Evolutionary conservation across 441 rosid species (phyloP).

Genomic region (Populus hybrid): DNA sequence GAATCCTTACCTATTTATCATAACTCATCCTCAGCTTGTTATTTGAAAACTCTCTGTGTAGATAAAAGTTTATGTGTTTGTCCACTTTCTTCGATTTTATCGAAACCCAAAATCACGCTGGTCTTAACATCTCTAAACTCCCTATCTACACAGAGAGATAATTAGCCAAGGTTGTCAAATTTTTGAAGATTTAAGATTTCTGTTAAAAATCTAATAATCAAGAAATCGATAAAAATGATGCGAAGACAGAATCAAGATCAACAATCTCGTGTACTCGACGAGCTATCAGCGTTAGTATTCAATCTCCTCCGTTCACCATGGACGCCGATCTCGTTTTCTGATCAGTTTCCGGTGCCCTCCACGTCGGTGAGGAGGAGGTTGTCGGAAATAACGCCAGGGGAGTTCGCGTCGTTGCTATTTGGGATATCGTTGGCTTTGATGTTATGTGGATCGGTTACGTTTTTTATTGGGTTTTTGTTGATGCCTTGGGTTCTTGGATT

Average conservation of each 20-base stretch:
- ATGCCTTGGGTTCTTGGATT: constrained; percentile 95
- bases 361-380: constrained; percentile 19
- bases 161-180: background rate
- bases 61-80: constrained; percentile 34
- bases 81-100: constrained; percentile 47
- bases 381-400: constrained; percentile 56
- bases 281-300: constrained; percentile 62
- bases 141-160: background rate
- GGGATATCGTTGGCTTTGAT: constrained; percentile 75
- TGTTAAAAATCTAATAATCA: background rate
- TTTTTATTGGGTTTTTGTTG: constrained; percentile 84
- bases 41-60: background rate
- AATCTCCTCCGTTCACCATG: constrained; percentile 66
- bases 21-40: background rate
- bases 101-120: constrained; percentile 14
- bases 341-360: constrained; percentile 23
- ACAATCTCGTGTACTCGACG: constrained; percentile 55
- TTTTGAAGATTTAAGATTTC: background rate
- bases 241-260: constrained; percentile 46
- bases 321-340: constrained; percentile 41
- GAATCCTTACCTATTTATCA: background rate
- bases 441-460: constrained; percentile 91
- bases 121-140: background rate
- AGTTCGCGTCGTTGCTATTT: constrained; percentile 72
- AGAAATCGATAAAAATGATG: constrained; percentile 38